Evolutionary conservation across 371 early-diverging fungal genomes (phyloP), one percentile per base, ranked within the genome.

Genomic region (Mucor circinelloides): DNA sequence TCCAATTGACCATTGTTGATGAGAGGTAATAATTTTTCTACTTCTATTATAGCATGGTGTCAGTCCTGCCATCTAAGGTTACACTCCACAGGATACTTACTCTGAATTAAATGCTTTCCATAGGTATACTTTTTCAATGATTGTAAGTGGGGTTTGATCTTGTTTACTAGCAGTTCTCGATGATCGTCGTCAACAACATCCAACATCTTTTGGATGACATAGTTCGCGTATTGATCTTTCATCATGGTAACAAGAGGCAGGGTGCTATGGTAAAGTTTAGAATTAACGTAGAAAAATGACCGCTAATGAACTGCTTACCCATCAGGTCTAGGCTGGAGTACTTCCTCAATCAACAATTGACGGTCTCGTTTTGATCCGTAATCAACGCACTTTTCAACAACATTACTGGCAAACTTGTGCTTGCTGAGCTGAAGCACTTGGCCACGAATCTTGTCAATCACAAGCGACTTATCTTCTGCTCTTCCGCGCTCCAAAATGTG

Each of bases 371-470:
- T 81, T 58, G 82, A 86, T 31, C 94, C 95, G 70, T 85, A 89
- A 50, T 94, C 90, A 23, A 97, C 93, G 78, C 95, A 95, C 75
- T 96, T 96, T 68, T 99, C 99, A 27, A 98, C 94, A 9, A 99
- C 99, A 74, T 99, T 99, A 63, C 94, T 94, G 4, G 99, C 99
- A 93, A 99, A 99, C 85, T 99, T 99, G 87, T 99, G 99, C 74
- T 94, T 95, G 80, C 92, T 91, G 73, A 97, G 84, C 66, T 86
- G 87, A 65, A 96, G 78, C 2, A 96, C 95, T 67, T 96, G 92
- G 0, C 97, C 97, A 27, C 89, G 87, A 52, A 99, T 92, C 70
- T 95, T 94, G 60, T 85, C 86, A 48, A 98, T 91, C 10, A 99
- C 94, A 38, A 90, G 72, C 13, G 87, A 81, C 77, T 94, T 94